phyloP scores from a whole-genome alignment of 306 rosid genomes.

The Casuarina equisetifolia region DNA sequence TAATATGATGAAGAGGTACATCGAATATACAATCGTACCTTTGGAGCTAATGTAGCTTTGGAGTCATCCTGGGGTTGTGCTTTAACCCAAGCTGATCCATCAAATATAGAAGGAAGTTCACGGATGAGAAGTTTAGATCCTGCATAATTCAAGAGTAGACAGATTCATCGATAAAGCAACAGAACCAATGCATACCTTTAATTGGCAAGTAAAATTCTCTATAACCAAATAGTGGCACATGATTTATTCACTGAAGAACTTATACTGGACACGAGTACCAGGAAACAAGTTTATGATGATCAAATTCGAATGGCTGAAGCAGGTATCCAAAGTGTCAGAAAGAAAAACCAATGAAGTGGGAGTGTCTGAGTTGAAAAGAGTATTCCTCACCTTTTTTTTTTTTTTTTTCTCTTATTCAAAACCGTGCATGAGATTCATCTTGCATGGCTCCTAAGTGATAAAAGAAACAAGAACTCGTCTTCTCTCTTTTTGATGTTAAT shows the following conservation, averaged over 20 bases:
- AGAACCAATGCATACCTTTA: not conserved
- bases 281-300: not conserved
- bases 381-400: no score
- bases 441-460: no score
- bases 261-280: not conserved
- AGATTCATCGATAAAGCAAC: slow-evolving; percentile 8
- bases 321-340: no score
- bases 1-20: not conserved
- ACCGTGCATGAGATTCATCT: no score
- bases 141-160: slow-evolving; percentile 30
- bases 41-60: slow-evolving; percentile 78
- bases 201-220: not conserved
- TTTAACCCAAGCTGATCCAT: slow-evolving; percentile 71
- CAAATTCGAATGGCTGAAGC: no score
- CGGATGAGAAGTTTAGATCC: slow-evolving; percentile 68
- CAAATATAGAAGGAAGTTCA: slow-evolving; percentile 85
- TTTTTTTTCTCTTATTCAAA: no score
- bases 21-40: slow-evolving; percentile 55
- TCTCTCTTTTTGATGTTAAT: no score
- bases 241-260: not conserved
- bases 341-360: no score
- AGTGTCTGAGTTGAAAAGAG: no score
- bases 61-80: slow-evolving; percentile 76
- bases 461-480: no score
- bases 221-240: not conserved